A percentile compares a stretch with the other conserved stretches of the same genome.
Evolutionary conservation across 768 basidiomycete genomes (phyloP).

Genomic region (Serendipita sp.): DNA sequence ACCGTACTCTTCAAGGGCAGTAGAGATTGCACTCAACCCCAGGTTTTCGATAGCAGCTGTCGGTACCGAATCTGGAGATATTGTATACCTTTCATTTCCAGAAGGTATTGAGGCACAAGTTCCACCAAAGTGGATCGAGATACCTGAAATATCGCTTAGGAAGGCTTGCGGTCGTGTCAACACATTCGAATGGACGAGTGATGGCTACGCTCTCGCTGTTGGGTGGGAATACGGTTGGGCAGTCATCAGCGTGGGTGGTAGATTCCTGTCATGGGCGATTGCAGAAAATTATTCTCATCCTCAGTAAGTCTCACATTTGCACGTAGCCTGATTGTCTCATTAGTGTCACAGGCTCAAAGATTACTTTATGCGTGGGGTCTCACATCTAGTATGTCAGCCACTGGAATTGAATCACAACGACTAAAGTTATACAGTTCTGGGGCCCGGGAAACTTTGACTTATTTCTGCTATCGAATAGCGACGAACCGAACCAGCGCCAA

Average conservation of each 20-base stretch:
- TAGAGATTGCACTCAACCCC: constrained; percentile 5
- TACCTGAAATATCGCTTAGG: constrained; percentile 37
- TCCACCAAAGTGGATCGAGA: neutral
- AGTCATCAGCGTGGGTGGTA: constrained; percentile 75
- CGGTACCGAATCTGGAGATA: neutral
- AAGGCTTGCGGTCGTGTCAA: constrained; percentile 39
- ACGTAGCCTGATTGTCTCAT: constrained; percentile 15
- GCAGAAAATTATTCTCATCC: constrained; percentile 22
- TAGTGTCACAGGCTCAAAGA: constrained; percentile 44
- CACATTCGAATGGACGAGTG: constrained; percentile 80
- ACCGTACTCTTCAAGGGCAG: neutral
- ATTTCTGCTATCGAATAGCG: constrained; percentile 35
- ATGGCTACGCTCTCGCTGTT: constrained; percentile 87
- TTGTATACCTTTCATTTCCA: constrained; percentile 23
- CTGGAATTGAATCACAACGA: neutral
- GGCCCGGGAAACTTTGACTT: constrained; percentile 84
- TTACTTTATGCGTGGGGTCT: constrained; percentile 69
- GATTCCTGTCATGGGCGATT: constrained; percentile 67
- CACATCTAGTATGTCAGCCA: constrained; percentile 40
- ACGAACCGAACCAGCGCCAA: constrained; percentile 36
- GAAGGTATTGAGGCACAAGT: neutral
- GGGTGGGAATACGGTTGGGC: constrained; percentile 88
- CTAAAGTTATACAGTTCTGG: constrained; percentile 55
- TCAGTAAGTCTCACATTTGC: constrained; percentile 9
- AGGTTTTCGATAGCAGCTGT: neutral